Percentiles rank a stretch among this genome's conserved stretches.
These are phyloP conservation scores for Endocalyx cinctus DNA, from an alignment of 2,329 filamentous ascomycete species.

Conservation along the genomic window DNA sequence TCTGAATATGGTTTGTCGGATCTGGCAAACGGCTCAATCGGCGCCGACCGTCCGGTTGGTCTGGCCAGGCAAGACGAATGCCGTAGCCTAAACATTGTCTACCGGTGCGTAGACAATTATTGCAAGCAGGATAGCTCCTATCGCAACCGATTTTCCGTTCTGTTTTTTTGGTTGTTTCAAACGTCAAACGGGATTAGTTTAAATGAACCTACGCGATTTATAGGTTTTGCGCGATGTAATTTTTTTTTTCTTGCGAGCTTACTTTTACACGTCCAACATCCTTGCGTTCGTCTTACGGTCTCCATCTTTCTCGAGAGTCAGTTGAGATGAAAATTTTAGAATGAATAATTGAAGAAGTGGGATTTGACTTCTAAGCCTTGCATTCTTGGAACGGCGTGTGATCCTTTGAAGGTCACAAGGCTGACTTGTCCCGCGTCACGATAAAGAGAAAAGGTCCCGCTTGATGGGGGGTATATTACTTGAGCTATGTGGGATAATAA, in stretches of 20 bases:
- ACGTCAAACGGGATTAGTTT: no score
- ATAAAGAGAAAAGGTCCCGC: no score
- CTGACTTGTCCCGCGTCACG: no score
- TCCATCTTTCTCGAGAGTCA: conserved; percentile 20
- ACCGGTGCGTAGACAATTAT: conserved; percentile 38
- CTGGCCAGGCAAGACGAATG: conserved; percentile 42
- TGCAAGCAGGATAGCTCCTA: conserved; percentile 35
- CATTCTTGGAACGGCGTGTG: conserved; percentile 20
- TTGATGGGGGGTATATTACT: conserved; percentile 17
- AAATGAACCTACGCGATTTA: no score
- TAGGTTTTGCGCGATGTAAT: no score
- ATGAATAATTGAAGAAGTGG: no score
- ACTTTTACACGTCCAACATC: conserved; percentile 42
- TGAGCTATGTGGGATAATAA: no score
- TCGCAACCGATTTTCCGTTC: conserved; percentile 46
- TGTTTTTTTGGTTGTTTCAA: conserved; percentile 20
- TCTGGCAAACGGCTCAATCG: conserved; percentile 24
- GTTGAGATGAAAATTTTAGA: conserved; percentile 16
- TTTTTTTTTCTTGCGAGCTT: conserved; percentile 14
- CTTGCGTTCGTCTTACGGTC: conserved; percentile 28
- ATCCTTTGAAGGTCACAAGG: conserved; percentile 19
- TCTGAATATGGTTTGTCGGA: conserved; percentile 24
- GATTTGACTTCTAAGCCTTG: conserved; percentile 19
- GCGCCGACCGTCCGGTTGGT: conserved; percentile 40
- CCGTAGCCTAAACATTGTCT: conserved; percentile 40